Evolutionary conservation across 805 yeast species (phyloP), one percentile per base, ranked within the genome.

Genomic region (Naumovozyma baii): DNA sequence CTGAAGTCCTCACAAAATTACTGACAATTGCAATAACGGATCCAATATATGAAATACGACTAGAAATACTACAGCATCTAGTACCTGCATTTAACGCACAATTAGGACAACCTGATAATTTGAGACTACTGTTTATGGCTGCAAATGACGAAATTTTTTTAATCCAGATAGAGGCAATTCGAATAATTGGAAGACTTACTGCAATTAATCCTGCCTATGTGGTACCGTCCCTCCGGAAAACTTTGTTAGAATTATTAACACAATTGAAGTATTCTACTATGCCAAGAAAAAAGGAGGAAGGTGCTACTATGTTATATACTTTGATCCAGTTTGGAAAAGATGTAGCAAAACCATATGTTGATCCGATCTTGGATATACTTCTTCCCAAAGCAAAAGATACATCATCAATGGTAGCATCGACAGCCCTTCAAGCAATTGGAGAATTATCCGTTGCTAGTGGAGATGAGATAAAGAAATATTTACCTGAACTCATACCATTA

Each of bases 201-300:
- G 63, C 76, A 2, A 80, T 86, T 31, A 92, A 92, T 52, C 97
- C 99, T 0, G 96, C 98, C 0, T 90, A 86, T 59, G 84, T 92
- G 46, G 87, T 90, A 30, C 98, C 99, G 0, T 84, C 94, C 0
- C 67, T 92, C 39, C 72, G 97, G 49, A 90, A 86, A 56, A 77
- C 90, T 0, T 63, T 94, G 45, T 76, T 92, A 33, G 96, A 90
- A 57, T 68, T 88, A 12, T 60, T 94, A 34, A 86, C 96, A 0
- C 83, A 84, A 43, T 65, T 92, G 37, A 94, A 87, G 51, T 87
- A 80, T 57, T 83, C 95, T 2, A 78, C 81, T 9, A 74, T 78
- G 34, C 73, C 86, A 26, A 62, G 82, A 18, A 81, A 78, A 47
- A 83, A 82, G 50, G 98, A 92, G 59, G 96, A 88, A 55, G 80